These are phyloP conservation scores for Amanita muscaria DNA, from an alignment of 768 basidiomycete genomes.

Conservation along the genomic window DNA sequence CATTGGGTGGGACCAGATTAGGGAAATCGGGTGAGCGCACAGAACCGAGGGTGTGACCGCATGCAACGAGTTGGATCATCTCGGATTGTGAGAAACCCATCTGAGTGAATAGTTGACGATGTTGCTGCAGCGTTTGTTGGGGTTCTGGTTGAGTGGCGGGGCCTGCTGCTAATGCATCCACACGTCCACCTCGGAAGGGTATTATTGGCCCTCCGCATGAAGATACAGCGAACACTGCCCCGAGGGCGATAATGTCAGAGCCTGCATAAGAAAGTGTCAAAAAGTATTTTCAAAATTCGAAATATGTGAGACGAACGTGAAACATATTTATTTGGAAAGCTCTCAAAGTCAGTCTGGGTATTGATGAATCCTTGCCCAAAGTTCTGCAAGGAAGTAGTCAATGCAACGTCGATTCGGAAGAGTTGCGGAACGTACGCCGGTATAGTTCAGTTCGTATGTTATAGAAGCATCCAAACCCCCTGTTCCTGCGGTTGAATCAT, in stretches of 20 bases:
- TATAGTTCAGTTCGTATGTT: conserved; percentile 34
- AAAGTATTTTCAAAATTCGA: neutral
- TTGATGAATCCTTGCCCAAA: conserved; percentile 38
- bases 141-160: conserved; percentile 35
- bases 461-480: conserved; percentile 46
- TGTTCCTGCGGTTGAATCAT: conserved; percentile 34
- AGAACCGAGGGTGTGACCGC: conserved; percentile 44
- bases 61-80: conserved; percentile 43
- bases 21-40: conserved; percentile 40
- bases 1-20: conserved; percentile 27
- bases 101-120: conserved; percentile 30
- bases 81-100: conserved; percentile 36
- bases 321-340: conserved; percentile 34
- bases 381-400: conserved; percentile 24
- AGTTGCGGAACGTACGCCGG: conserved; percentile 25
- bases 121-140: conserved; percentile 29
- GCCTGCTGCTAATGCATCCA: conserved; percentile 31
- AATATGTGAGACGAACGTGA: conserved; percentile 26
- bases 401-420: neutral
- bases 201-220: conserved; percentile 40
- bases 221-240: conserved; percentile 26
- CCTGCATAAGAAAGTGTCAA: conserved; percentile 19
- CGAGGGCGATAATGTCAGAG: conserved; percentile 36
- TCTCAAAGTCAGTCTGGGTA: conserved; percentile 32
- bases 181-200: conserved; percentile 32